phyloP scores from a whole-genome alignment of 1,139 yeast genomes.

The Kluyveromyces sp. region DNA sequence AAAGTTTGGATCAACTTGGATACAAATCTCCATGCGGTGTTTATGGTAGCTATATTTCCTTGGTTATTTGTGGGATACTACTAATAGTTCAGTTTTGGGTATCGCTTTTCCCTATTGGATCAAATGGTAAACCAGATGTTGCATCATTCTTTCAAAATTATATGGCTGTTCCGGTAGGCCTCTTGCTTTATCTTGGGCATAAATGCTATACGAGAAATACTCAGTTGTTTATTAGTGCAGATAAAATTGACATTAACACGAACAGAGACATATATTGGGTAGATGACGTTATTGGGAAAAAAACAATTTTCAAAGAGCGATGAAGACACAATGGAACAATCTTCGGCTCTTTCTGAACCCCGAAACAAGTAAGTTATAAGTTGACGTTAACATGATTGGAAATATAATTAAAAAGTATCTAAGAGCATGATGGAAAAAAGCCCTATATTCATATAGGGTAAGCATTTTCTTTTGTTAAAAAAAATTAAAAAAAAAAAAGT shows the following conservation, averaged over 20 bases:
- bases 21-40: conserved; percentile 57
- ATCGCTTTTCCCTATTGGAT: conserved; percentile 57
- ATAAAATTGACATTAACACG: conserved; percentile 40
- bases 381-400: not conserved
- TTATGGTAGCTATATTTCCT: conserved; percentile 56
- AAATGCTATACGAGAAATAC: conserved; percentile 36
- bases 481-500: too few species aligned
- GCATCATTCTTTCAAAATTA: conserved; percentile 40
- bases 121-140: conserved; percentile 36
- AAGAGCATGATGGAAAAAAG: not conserved
- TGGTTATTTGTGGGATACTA: conserved; percentile 47
- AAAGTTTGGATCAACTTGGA: conserved; percentile 52
- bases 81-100: conserved; percentile 69
- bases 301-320: conserved; percentile 23
- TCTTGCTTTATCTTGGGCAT: conserved; percentile 39
- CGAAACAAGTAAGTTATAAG: not conserved
- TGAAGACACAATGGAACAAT: not conserved
- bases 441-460: not conserved
- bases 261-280: conserved; percentile 34
- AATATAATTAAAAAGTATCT: not conserved
- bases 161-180: conserved; percentile 41
- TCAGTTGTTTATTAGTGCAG: conserved; percentile 30
- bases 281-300: not conserved
- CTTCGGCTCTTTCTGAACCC: not conserved
- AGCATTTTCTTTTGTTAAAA: not conserved